Conservation (phyloP, 2,329 filamentous ascomycete species). For the Verticillium nubilum region DNA sequence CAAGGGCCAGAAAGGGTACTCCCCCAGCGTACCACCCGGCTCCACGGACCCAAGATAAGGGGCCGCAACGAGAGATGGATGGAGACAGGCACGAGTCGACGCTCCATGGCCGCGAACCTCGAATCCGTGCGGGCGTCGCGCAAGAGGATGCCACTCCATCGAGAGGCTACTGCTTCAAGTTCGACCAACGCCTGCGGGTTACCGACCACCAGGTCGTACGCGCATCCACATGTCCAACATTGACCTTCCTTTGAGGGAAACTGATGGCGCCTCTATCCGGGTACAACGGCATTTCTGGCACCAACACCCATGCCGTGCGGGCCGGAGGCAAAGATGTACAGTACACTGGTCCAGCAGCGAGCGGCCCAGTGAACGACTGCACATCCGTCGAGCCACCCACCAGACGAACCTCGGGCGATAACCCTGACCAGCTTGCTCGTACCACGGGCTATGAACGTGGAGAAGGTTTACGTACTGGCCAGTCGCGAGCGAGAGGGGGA, state of each 20-base stretch:
- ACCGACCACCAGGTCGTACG: background rate
- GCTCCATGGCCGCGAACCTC: too few relatives aligned
- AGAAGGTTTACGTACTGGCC: background rate
- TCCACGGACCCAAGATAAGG: background rate
- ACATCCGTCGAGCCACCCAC: background rate
- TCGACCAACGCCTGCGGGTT: background rate
- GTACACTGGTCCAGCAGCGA: too few relatives aligned
- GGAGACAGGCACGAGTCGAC: too few relatives aligned
- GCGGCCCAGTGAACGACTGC: background rate
- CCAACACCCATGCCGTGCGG: background rate
- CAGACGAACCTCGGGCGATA: background rate
- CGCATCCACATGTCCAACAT: background rate
- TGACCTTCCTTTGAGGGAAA: slow-evolving; percentile 1
- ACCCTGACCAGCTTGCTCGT: background rate
- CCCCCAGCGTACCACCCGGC: background rate
- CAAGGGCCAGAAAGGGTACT: too few relatives aligned
- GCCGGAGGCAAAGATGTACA: too few relatives aligned
- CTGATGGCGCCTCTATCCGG: background rate
- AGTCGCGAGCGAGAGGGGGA: background rate
- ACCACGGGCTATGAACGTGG: background rate
- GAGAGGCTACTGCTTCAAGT: too few relatives aligned
- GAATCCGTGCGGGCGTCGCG: too few relatives aligned
- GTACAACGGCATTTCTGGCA: background rate
- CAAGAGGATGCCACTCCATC: background rate
- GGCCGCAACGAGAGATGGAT: too few relatives aligned